These are phyloP conservation scores for Leishmania braziliensis DNA, from an alignment of 208 protist genomes.

Conservation along the genomic window DNA sequence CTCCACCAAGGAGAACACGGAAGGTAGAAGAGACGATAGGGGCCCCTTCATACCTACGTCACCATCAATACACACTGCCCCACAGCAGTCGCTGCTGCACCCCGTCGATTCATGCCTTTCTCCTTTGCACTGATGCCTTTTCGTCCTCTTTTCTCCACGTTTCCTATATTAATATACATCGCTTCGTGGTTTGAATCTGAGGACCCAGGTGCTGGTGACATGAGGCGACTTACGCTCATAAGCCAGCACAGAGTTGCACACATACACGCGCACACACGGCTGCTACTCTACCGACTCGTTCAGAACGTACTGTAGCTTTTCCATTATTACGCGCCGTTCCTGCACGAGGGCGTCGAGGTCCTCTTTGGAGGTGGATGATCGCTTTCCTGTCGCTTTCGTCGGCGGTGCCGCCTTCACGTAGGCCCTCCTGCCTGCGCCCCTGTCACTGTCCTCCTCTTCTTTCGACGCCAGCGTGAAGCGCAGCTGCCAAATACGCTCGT, in stretches of 20 bases:
- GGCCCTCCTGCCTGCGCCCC: background rate
- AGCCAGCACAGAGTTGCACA: background rate
- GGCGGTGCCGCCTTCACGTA: background rate
- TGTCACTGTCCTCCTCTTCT: background rate
- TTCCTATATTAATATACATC: background rate
- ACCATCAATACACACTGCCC: background rate
- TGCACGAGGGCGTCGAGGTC: conserved; percentile 38
- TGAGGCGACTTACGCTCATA: background rate
- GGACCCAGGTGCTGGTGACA: background rate
- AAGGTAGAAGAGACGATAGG: background rate
- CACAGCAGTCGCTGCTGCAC: background rate
- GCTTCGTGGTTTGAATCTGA: background rate
- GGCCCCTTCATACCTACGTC: background rate
- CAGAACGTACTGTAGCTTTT: conserved; percentile 55
- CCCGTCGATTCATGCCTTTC: background rate
- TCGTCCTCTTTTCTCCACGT: background rate
- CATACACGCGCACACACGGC: background rate
- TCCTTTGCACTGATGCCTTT: background rate
- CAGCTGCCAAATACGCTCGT: conserved; percentile 84
- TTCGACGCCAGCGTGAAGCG: conserved; percentile 38
- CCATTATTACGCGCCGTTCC: conserved; percentile 48
- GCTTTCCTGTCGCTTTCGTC: background rate
- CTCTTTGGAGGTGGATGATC: conserved; percentile 19
- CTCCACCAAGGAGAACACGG: background rate
- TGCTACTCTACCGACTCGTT: conserved; percentile 11